Evolutionary conservation across 148 eudicot genomes (phyloP), one percentile per base, ranked within the genome.

Genomic region (Vaccinium darrowii): DNA sequence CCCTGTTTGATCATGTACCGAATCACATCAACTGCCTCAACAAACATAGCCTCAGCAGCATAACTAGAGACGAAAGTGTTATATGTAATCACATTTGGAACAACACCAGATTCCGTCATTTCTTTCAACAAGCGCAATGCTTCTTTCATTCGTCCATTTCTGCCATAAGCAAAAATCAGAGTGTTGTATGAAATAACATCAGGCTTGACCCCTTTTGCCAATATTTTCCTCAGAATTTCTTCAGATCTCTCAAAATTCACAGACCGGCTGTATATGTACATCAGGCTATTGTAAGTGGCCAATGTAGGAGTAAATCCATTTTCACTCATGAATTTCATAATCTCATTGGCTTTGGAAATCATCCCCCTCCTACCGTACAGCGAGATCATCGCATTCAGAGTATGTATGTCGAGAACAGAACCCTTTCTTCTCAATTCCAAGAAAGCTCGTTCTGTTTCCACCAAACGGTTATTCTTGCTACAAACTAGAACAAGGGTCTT

Each of bases 111-210:
- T 56, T 86, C 84, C 81, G 14, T 88, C 98, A 96, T 96, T 86
- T 91, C 97, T 18, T 84, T 79, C 63, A 90, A 87, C 80, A 94
- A 69, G 54, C 97, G 88, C 12, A 90, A 92, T 53, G 99, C 99
- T 86, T 96, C 99, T 79, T 63, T 89, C 93, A 92, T 90, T 58
- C 88, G 90, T 50, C 94, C 92, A 87, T 89, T 90, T 88, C 91
- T 91, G 88, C 97, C 92, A 85, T 96, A 94, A 25, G 94, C 99
- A 87, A 86, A 88, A 76, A 96, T 92, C 36, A 92, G 91, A 69
- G 99, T 94, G 84, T 94, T 96, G 81, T 92, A 96, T 72, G 98
- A 94, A 84, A 96, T 94, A 16, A 90, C 89, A 90, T 96, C 95
- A 49, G 95, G 98, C 80, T 91, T 90, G 84, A 93, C 81, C 81